Percentiles rank a stretch among this genome's conserved stretches.
These are phyloP conservation scores for Xerocomus brunneocitrinus DNA, from an alignment of 768 basidiomycete genomes.

Conservation along the genomic window DNA sequence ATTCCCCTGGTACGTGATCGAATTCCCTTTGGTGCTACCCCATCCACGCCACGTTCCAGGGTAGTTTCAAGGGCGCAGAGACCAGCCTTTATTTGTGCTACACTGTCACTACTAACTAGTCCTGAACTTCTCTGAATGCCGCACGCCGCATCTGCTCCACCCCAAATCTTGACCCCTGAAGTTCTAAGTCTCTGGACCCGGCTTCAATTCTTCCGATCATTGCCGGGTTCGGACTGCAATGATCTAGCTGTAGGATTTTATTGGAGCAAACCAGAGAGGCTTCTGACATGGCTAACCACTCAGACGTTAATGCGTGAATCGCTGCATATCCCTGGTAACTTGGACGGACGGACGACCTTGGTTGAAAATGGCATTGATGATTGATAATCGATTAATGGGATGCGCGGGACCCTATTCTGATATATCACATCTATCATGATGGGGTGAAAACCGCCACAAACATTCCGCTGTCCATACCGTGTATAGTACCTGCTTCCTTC, in stretches of 20 bases:
- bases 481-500: background rate
- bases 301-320: background rate
- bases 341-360: background rate
- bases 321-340: background rate
- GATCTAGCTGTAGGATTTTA: no score
- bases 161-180: background rate
- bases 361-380: no score
- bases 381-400: background rate
- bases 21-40: no score
- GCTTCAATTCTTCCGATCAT: background rate
- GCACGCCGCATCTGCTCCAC: background rate
- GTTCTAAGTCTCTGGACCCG: background rate
- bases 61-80: no score
- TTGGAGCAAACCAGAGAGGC: no score
- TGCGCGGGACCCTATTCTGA: no score
- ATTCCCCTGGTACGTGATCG: no score
- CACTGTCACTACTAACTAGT: no score
- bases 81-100: no score
- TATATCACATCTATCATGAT: background rate
- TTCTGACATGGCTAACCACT: background rate
- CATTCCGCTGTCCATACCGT: no score
- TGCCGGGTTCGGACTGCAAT: background rate
- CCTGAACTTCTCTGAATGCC: no score
- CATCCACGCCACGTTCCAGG: no score
- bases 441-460: background rate